Percentiles rank a stretch among this genome's conserved stretches.
Conservation (phyloP, 768 basidiomycete genomes). For the Termitomyces sp. region DNA sequence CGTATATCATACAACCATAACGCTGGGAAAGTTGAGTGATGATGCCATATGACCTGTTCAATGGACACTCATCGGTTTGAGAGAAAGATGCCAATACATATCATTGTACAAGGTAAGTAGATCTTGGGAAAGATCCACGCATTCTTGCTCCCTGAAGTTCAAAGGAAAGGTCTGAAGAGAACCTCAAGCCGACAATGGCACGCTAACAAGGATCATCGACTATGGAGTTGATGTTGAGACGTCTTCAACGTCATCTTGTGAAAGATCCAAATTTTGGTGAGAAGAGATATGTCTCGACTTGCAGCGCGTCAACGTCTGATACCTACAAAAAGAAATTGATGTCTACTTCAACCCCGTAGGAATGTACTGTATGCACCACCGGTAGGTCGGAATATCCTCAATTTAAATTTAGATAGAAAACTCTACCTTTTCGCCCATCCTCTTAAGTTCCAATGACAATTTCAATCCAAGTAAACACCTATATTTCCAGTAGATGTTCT, state of each 20-base stretch:
- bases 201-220: background rate
- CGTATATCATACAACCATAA: background rate
- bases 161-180: background rate
- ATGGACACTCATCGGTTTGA: background rate
- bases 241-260: too few relatives aligned
- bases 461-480: background rate
- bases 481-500: background rate
- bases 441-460: background rate
- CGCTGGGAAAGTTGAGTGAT: background rate
- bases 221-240: background rate
- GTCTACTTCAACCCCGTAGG: background rate
- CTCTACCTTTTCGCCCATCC: background rate
- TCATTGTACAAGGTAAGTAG: background rate
- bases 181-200: background rate
- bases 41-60: too few relatives aligned
- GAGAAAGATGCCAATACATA: background rate
- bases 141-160: background rate
- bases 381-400: background rate
- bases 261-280: background rate
- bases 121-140: background rate
- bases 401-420: background rate
- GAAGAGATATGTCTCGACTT: background rate
- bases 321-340: background rate
- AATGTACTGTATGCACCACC: background rate
- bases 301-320: too few relatives aligned